Percentiles rank a stretch among this genome's conserved stretches.
These are phyloP conservation scores for Prunus mume DNA, from an alignment of 306 rosid genomes.

Conservation along the genomic window DNA sequence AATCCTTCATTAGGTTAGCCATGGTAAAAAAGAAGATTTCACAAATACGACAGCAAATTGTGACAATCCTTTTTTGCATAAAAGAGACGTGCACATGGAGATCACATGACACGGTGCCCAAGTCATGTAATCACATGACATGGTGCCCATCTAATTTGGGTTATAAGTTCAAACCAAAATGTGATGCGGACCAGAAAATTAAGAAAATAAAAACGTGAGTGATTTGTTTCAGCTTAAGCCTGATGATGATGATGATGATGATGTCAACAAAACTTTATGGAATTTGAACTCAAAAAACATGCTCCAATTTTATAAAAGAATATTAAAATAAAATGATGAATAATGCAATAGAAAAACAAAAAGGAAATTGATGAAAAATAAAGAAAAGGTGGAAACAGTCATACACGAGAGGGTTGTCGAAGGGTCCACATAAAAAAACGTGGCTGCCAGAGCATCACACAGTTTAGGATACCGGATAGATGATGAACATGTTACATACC, in stretches of 20 bases:
- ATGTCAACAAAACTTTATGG: not conserved
- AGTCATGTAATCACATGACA: not conserved
- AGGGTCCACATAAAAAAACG: conserved; percentile 9
- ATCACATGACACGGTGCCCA: not conserved
- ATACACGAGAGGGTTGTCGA: not conserved
- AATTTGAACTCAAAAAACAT: not conserved
- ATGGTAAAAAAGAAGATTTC: not conserved
- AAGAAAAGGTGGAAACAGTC: not conserved
- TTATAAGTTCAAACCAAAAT: not conserved
- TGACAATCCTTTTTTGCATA: not conserved
- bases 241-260: too few relatives aligned
- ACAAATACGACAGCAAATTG: not conserved
- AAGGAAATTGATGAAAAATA: not conserved
- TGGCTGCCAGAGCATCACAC: conserved; percentile 3
- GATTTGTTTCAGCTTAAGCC: not conserved
- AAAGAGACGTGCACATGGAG: not conserved
- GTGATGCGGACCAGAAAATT: not conserved
- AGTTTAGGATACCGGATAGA: not conserved
- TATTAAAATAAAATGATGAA: not conserved
- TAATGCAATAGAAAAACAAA: not conserved
- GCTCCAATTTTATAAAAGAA: not conserved
- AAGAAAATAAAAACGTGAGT: too few relatives aligned
- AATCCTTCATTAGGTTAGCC: too few relatives aligned
- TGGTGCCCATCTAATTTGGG: not conserved
- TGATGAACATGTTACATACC: too few relatives aligned